Base-by-base conservation (phyloP, 78 protist species). In the Chrysochromulina parva region DNA sequence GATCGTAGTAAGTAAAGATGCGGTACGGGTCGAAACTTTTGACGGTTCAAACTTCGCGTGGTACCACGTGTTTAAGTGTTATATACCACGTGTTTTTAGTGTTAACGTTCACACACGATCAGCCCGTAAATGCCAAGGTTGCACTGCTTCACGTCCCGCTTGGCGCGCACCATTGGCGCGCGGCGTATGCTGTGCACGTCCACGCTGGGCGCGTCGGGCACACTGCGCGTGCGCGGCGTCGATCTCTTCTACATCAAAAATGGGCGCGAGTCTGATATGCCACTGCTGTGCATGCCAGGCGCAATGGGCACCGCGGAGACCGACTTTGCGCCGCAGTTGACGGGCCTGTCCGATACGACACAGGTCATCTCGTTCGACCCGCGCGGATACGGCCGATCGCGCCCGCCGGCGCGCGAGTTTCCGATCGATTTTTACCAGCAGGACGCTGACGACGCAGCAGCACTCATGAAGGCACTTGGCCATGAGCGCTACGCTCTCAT, bases 281-380 rank as follows among this genome's bases (percentile, higher is more conserved):
- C 90, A 3, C 54, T 88, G 53, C 48, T 88, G 47, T 65, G 82
- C 71, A 88, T 88, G 91, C 91, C 91, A 5, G 84, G 82, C 17
- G 84, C 69, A 1, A 1, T 69, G 20, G 91, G 91, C 38, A 88
- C 91, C 26, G 91, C 91, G 5, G 85, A 88, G 91, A 88, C 91
- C 2, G 91, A 88, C 91, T 88, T 88, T 38, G 48, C 19, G 24
- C 57, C 55, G 54, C 91, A 88, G 82, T 57, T 88, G 19, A 14
- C 20, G 3, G 65, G 17, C 28, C 67, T 88, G 6, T 6, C 91
- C 1, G 82, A 69, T 6, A 17, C 28, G 7, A 69, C 59, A 50
- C 73, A 73, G 54, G 91, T 88, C 19, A 52, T 88, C 53, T 58
- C 76, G 14, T 88, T 6, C 69, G 91, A 88, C 52, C 91, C 91